Evolutionary conservation across 495 filamentous ascomycete species (phyloP), one percentile per base, ranked within the genome.

Genomic region (Tuber umbilicatum): DNA sequence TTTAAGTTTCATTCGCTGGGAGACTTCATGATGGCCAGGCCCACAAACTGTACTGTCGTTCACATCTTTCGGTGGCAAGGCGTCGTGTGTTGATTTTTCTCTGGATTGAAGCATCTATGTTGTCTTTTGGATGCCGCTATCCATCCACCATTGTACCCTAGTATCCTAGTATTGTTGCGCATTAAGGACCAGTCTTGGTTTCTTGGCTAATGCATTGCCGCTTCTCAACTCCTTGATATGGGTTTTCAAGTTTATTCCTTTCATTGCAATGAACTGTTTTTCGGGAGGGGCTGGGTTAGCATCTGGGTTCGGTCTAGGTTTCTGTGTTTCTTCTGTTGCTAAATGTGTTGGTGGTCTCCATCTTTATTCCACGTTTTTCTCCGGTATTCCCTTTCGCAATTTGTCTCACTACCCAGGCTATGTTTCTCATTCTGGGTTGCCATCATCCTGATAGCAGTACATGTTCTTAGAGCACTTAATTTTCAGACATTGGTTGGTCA

Each of bases 61-160:
- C 76, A 78, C 55, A 69, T 79, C 37, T 73, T 74, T 60, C 72
- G 68, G 76, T 78, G 77, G 77, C 73, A 78, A 72, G 77, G 77
- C 77, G 77, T 79, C 77, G 72, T 78, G 69, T 79, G 77, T 79
- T 79, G 68, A 70, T 78, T 74, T 78, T 79, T 78, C 55, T 64
- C 75, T 78, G 41, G 77, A 71, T 78, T 72, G 77, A 79, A 78
- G n/a, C 77, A 71, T 77, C 69, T 79, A 64, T 74, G 60, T 79
- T 50, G 72, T 79, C 74, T 78, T 73, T 76, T 37, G 55, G 55
- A 27, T 64, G 55, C 55, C 19, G 27, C 35, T 64, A 31, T 31
- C 35, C 27, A 64, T 64, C 55, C 55, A 6, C 73, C 70, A 64
- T 76, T 76, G 76, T 79, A 79, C 78, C 77, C 77, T 79, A 78